Conservation (phyloP, 129 eudicot genomes). For the Apium graveolens region DNA sequence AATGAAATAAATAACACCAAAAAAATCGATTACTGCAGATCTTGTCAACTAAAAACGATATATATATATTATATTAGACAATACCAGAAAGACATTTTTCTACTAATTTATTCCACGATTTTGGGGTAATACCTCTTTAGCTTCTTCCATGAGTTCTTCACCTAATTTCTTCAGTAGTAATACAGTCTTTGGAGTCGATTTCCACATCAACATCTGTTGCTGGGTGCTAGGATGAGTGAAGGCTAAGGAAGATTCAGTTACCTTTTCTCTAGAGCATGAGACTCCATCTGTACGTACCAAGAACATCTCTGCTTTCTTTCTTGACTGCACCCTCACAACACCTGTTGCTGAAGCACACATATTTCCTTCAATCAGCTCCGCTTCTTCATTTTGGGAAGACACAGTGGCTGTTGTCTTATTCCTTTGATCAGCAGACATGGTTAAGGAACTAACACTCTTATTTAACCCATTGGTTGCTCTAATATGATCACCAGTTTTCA, state of each 20-base stretch:
- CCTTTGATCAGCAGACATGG: constrained; percentile 21
- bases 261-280: constrained; percentile 93
- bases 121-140: constrained; percentile 67
- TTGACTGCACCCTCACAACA: constrained; percentile 89
- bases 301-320: constrained; percentile 98
- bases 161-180: constrained; percentile 87
- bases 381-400: constrained; percentile 35
- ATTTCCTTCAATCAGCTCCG: constrained; percentile 51
- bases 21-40: background rate
- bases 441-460: constrained; percentile 14
- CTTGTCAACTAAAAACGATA: background rate
- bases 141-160: constrained; percentile 88
- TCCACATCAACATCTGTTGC: constrained; percentile 99
- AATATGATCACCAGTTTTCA: constrained; percentile 16
- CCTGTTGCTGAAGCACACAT: constrained; percentile 99
- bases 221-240: constrained; percentile 98
- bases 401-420: constrained; percentile 28
- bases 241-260: constrained; percentile 95
- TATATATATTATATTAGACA: background rate
- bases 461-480: constrained; percentile 20
- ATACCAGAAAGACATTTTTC: background rate
- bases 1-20: background rate
- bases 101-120: constrained; percentile 4
- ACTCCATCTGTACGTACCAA: constrained; percentile 94
- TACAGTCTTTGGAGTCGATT: constrained; percentile 88